Conservation (phyloP, 2,329 filamentous ascomycete species). For the Xylaria sp. region DNA sequence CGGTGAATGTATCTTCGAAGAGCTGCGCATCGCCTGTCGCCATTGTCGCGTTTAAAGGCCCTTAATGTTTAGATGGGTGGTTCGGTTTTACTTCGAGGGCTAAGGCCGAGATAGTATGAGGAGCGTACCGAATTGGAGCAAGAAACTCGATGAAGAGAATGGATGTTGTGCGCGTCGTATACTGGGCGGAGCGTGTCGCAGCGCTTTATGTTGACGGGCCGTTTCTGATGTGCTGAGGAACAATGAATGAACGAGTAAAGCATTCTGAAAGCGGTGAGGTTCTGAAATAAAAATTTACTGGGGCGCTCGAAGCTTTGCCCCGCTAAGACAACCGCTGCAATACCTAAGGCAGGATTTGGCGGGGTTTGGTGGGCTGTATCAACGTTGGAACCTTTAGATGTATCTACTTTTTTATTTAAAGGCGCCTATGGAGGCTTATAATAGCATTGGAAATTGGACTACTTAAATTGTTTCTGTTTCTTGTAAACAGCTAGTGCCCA, state of each 20-base stretch:
- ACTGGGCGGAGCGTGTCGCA: not conserved
- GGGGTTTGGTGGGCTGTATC: conserved; percentile 21
- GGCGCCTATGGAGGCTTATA: not conserved
- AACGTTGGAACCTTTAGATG: not conserved
- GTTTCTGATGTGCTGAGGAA: not conserved
- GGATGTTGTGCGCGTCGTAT: not conserved
- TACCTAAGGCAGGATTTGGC: conserved; percentile 10
- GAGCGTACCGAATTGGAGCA: not conserved
- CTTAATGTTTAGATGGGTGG: not conserved
- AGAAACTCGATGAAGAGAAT: not conserved
- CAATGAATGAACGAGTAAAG: conserved; percentile 1
- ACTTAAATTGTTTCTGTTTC: too few relatives aligned
- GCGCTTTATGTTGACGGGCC: not conserved
- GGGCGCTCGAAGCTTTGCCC: conserved; percentile 41
- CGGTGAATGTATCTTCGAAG: conserved; percentile 90
- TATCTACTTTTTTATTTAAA: not conserved
- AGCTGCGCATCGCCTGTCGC: conserved; percentile 85
- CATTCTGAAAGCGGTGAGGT: conserved; percentile 46
- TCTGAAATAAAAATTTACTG: conserved; percentile 40
- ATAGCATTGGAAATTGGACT: not conserved
- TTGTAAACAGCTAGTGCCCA: not conserved
- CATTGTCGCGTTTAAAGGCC: conserved; percentile 49
- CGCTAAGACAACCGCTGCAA: conserved; percentile 31
- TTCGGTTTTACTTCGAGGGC: not conserved
- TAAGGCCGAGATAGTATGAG: not conserved